phyloP scores from a whole-genome alignment of 2,329 filamentous ascomycete species.

The Sclerotinia borealis region DNA sequence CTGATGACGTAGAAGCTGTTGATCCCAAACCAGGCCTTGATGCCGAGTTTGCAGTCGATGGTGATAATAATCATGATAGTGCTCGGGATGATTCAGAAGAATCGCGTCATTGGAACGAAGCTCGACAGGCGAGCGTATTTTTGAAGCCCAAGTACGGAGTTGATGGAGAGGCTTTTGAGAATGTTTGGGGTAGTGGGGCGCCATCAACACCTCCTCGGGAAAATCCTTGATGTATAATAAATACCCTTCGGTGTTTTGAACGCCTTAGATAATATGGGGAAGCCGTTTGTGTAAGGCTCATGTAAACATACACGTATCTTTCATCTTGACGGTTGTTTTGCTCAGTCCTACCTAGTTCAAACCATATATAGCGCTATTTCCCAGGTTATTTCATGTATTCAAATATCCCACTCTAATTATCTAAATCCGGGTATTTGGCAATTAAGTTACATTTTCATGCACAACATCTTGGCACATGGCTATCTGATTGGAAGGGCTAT shows the following conservation, averaged over 20 bases:
- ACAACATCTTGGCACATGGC: neutral
- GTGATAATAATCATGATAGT: slow-evolving; percentile 30
- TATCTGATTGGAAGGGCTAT: neutral
- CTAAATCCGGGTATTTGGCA: neutral
- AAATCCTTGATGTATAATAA: slow-evolving; percentile 28
- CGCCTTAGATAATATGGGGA: neutral
- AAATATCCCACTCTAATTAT: neutral
- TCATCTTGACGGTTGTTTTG: neutral
- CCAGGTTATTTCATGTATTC: neutral
- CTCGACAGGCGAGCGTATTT: slow-evolving; percentile 20
- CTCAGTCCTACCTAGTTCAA: neutral
- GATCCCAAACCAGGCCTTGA: slow-evolving; percentile 36
- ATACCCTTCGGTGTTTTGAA: slow-evolving; percentile 11
- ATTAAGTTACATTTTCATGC: neutral
- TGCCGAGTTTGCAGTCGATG: slow-evolving; percentile 23
- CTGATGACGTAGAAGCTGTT: slow-evolving; percentile 38
- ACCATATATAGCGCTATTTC: neutral
- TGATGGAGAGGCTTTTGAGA: slow-evolving; percentile 33
- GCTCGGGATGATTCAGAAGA: slow-evolving; percentile 36
- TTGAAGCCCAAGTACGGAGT: slow-evolving; percentile 32
- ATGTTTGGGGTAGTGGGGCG: slow-evolving; percentile 31
- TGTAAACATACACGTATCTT: neutral
- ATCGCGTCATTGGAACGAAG: slow-evolving; percentile 38
- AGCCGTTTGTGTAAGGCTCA: neutral
- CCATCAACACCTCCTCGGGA: slow-evolving; percentile 25